phyloP scores from a whole-genome alignment of 371 early-diverging fungal species.

The Mucor sp. region DNA sequence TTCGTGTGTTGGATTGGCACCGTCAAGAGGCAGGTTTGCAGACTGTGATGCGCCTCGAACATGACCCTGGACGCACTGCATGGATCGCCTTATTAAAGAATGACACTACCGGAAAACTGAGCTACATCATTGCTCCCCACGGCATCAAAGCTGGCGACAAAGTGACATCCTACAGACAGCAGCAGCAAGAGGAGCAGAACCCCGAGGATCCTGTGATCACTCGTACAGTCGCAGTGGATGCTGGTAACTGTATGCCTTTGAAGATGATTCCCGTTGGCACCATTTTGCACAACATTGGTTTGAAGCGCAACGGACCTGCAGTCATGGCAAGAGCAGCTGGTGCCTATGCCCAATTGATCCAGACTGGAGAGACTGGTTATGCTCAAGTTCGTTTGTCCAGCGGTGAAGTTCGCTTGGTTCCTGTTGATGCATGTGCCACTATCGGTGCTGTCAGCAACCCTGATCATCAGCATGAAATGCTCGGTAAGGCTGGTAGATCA shows the following conservation, averaged over 20 bases:
- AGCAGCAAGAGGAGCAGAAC: slow-evolving; percentile 5
- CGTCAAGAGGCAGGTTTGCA: slow-evolving; percentile 79
- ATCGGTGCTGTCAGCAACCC: slow-evolving; percentile 94
- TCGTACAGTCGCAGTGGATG: slow-evolving; percentile 70
- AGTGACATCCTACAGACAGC: slow-evolving; percentile 40
- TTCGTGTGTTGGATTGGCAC: slow-evolving; percentile 87
- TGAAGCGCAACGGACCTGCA: slow-evolving; percentile 82
- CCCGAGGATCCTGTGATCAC: slow-evolving; percentile 46
- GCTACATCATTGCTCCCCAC: slow-evolving; percentile 86
- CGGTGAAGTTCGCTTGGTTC: slow-evolving; percentile 91
- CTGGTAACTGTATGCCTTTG: slow-evolving; percentile 92
- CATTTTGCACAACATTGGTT: slow-evolving; percentile 84
- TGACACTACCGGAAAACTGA: slow-evolving; percentile 72
- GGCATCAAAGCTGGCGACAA: slow-evolving; percentile 74
- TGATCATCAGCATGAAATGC: slow-evolving; percentile 85
- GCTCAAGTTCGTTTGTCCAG: slow-evolving; percentile 88
- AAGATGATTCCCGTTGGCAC: slow-evolving; percentile 94
- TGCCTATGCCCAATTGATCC: slow-evolving; percentile 85
- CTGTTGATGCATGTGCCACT: slow-evolving; percentile 88
- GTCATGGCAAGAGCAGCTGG: slow-evolving; percentile 91
- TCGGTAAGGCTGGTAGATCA: slow-evolving; percentile 92
- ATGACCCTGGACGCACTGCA: slow-evolving; percentile 95
- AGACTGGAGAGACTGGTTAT: slow-evolving; percentile 76
- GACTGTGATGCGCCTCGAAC: slow-evolving; percentile 88
- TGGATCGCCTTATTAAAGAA: slow-evolving; percentile 88